Evolutionary conservation across 768 basidiomycete genomes (phyloP).

Genomic region (Mycena sanguinolenta): DNA sequence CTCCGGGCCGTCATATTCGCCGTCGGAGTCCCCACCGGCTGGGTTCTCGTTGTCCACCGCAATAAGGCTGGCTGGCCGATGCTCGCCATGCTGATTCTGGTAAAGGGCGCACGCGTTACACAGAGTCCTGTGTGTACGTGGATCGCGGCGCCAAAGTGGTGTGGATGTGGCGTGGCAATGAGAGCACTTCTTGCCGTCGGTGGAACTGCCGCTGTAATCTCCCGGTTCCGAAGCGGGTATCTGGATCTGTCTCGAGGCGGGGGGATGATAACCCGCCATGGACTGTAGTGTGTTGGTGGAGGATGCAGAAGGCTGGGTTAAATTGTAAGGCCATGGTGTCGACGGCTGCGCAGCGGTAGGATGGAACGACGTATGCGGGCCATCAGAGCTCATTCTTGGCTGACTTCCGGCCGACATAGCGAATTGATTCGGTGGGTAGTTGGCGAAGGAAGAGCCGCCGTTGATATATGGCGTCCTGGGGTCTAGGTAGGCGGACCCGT

Average conservation of each 20-base stretch:
- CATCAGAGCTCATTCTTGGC: background rate
- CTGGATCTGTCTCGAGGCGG: conserved; percentile 8
- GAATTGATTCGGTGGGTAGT: background rate
- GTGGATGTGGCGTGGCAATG: conserved; percentile 27
- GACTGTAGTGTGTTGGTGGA: background rate
- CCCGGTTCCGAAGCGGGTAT: conserved; percentile 20
- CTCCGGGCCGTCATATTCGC: conserved; percentile 11
- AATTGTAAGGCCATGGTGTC: background rate
- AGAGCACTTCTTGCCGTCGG: conserved; percentile 12
- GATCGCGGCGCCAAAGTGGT: conserved; percentile 31
- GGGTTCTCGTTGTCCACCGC: conserved; percentile 7
- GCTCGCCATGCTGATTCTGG: conserved; percentile 6
- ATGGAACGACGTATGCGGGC: background rate
- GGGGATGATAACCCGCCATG: background rate
- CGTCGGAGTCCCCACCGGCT: conserved; percentile 1
- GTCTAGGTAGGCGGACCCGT: background rate
- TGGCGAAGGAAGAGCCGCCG: too few relatives aligned
- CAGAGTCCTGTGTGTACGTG: conserved; percentile 24
- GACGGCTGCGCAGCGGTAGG: background rate
- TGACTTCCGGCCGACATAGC: background rate
- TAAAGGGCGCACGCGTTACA: conserved; percentile 31
- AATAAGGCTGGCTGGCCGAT: conserved; percentile 13
- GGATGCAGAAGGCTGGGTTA: background rate
- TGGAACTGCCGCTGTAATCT: background rate
- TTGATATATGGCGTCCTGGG: too few relatives aligned